These are phyloP conservation scores for Davidsoniella eucalypti DNA, from an alignment of 2,329 filamentous ascomycete genomes.

Conservation along the genomic window DNA sequence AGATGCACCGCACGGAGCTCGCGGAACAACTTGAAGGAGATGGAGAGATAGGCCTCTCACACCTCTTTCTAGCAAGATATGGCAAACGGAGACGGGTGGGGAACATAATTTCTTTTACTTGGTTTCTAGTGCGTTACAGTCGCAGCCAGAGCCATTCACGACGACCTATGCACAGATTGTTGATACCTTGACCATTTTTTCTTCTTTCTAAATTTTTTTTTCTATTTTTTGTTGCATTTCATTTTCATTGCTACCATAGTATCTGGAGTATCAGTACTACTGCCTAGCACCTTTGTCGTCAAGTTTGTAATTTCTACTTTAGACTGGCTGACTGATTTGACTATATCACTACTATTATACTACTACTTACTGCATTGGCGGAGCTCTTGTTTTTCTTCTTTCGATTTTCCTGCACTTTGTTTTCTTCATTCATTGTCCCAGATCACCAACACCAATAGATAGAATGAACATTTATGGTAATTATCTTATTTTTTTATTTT, in stretches of 20 bases:
- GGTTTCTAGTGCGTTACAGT: too few relatives aligned
- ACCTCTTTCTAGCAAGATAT: too few relatives aligned
- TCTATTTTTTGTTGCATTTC: background rate
- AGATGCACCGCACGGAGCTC: constrained; percentile 46
- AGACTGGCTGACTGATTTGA: background rate
- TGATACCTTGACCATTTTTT: background rate
- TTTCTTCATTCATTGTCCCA: background rate
- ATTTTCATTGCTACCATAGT: background rate
- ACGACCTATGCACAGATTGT: too few relatives aligned
- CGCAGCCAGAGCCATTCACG: too few relatives aligned
- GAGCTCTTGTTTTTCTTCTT: background rate
- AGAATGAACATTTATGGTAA: too few relatives aligned
- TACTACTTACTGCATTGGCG: background rate
- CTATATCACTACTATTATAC: background rate
- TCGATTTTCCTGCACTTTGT: background rate
- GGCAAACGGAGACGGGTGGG: too few relatives aligned
- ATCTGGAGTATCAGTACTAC: background rate
- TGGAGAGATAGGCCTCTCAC: background rate
- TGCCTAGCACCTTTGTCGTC: background rate
- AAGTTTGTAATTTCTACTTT: constrained; percentile 1
- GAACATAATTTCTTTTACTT: background rate
- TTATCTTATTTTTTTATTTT: too few relatives aligned
- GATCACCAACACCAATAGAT: too few relatives aligned
- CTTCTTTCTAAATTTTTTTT: background rate
- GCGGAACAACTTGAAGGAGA: constrained; percentile 19